Conservation (phyloP, 768 basidiomycete species). For the Russula dissimulans region DNA sequence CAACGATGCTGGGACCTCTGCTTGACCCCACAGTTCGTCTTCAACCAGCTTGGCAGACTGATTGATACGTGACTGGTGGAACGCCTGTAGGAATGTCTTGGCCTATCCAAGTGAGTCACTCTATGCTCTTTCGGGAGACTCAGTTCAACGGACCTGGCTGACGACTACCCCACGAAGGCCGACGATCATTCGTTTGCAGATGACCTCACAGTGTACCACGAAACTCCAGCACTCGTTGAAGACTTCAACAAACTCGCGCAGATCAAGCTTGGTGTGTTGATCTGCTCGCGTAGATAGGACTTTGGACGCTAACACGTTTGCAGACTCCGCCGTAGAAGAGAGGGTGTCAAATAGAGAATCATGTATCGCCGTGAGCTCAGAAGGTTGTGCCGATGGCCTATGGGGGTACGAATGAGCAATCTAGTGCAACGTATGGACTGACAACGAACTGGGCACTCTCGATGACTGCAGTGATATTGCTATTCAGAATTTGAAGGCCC, state of each 20-base stretch:
- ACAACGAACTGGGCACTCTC: constrained; percentile 35
- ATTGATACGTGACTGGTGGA: constrained; percentile 74
- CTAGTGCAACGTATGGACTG: background rate
- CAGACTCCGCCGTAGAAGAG: constrained; percentile 72
- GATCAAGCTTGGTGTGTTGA: constrained; percentile 61
- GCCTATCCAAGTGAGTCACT: constrained; percentile 39
- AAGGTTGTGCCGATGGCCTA: constrained; percentile 33
- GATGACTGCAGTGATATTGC: constrained; percentile 50
- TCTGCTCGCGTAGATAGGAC: constrained; percentile 71
- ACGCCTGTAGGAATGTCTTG: constrained; percentile 75
- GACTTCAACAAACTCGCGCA: constrained; percentile 68
- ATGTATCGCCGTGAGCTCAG: constrained; percentile 38
- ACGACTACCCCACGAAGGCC: constrained; percentile 81
- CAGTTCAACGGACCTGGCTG: constrained; percentile 46
- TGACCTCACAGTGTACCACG: constrained; percentile 77
- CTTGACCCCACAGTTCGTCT: constrained; percentile 88
- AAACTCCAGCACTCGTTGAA: constrained; percentile 88
- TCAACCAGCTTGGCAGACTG: constrained; percentile 85
- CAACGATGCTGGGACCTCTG: constrained; percentile 55
- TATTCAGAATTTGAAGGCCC: constrained; percentile 54
- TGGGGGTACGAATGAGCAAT: background rate
- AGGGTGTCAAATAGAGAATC: constrained; percentile 72
- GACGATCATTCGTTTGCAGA: constrained; percentile 88
- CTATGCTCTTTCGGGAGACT: background rate
- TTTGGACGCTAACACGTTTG: constrained; percentile 74